Evolutionary conservation across 352 stramenopile genomes (phyloP), one percentile per base, ranked within the genome.

Genomic region (Globisporangium nagaii): DNA sequence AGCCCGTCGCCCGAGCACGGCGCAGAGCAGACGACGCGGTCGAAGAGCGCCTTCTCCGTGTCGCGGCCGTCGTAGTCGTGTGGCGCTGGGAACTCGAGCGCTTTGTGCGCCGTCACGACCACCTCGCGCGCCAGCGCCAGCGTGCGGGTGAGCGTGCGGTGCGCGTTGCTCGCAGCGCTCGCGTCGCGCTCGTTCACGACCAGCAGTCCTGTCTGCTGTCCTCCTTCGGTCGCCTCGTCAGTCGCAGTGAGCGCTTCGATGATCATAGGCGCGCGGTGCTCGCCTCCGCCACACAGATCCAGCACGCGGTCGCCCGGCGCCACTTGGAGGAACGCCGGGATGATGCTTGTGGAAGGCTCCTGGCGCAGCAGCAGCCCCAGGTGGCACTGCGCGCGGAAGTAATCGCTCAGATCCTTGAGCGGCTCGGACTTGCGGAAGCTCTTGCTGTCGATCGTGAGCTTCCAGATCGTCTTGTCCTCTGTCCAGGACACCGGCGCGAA

Each of bases 341-440:
- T 84, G 34, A 99, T 74, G 79, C 98, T 98, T 40, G 84, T 96
- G 28, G 96, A 93, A 9, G 97, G 79, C 60, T 99, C 97, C 58
- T 99, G 95, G 24, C 79, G 75, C 35, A 97, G 88, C 2, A 99
- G 71, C 30, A 79, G 96, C 1, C 96, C 93, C 19, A 90, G 62
- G 7, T 86, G 69, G 40, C 75, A 86, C 48, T 98, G 84, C 22
- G 82, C 77, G 27, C 94, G 93, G 19, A 99, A 76, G 74, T 95
- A 98, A 6, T 88, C 75, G 71, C 96, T 93, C 28, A 99, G 78
- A 15, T 87, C 76, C 35, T 88, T 68, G n/a, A 98, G 66, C 9
- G 66, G 71, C 56, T 91, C 70, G 50, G 95, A 86, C 60, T 97
- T 95, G 25, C 91, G 83, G 28, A 98, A 79, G 25, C 71, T 75